Evolutionary conservation across 179 eudicot species (phyloP).

Genomic region (Actinidia arguta): DNA sequence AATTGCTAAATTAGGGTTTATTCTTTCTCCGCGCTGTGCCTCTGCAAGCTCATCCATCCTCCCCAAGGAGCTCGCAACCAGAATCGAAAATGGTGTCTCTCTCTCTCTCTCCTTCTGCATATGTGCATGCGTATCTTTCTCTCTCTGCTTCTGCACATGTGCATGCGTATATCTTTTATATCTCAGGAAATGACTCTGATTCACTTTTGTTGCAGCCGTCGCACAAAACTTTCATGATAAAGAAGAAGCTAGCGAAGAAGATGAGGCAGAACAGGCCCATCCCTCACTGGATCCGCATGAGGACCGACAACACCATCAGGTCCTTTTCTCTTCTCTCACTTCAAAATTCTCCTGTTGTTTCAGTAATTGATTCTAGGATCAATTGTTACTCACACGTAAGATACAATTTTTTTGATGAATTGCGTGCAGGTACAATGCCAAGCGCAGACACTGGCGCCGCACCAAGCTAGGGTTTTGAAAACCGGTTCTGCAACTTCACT

Average conservation of each 20-base stretch:
- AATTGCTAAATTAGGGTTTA: neutral
- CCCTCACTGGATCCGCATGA: slow-evolving; percentile 53
- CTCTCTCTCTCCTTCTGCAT: neutral
- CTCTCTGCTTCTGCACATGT: neutral
- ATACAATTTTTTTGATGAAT: neutral
- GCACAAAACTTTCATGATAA: slow-evolving; percentile 52
- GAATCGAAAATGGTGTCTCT: slow-evolving; percentile 19
- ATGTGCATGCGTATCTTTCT: neutral
- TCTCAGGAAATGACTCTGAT: neutral
- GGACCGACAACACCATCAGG: slow-evolving; percentile 54
- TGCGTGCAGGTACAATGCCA: slow-evolving; percentile 42
- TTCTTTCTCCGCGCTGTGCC: neutral
- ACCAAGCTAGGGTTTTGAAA: slow-evolving; percentile 52
- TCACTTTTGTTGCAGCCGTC: slow-evolving; percentile 37
- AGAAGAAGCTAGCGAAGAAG: slow-evolving; percentile 61
- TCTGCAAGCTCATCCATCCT: neutral
- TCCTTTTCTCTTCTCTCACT: neutral
- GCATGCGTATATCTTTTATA: neutral
- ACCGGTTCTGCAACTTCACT: neutral
- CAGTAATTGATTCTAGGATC: neutral
- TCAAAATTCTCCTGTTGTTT: neutral
- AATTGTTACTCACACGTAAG: neutral
- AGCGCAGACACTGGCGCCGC: slow-evolving; percentile 59
- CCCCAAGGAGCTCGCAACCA: slow-evolving; percentile 8
- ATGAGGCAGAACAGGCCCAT: slow-evolving; percentile 60